Conservation (phyloP, 2,329 filamentous ascomycete genomes). For the Verticillium tricorpus region DNA sequence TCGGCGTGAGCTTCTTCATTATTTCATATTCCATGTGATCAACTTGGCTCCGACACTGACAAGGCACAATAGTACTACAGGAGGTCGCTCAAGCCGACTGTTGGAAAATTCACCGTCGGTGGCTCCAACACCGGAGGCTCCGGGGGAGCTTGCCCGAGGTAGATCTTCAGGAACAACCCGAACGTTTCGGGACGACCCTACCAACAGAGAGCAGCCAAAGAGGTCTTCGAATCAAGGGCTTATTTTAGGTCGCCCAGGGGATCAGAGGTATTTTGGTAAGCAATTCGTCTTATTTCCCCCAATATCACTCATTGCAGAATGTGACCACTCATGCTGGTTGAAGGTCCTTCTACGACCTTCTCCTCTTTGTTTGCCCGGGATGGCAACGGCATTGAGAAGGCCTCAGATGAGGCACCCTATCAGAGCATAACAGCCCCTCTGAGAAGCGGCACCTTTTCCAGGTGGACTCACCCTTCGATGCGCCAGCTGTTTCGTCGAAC, state of each 20-base stretch:
- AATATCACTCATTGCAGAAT: neutral
- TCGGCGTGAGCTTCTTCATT: neutral
- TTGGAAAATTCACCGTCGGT: too few species aligned
- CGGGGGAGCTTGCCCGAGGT: too few species aligned
- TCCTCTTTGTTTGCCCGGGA: neutral
- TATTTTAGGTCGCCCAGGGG: neutral
- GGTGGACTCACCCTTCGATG: conserved; percentile 1
- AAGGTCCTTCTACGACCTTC: neutral
- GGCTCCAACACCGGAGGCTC: too few species aligned
- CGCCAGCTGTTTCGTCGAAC: neutral
- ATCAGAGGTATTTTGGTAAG: neutral
- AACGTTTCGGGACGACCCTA: neutral
- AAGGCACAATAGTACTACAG: neutral
- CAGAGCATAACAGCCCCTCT: neutral
- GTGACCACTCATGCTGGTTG: neutral
- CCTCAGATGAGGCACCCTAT: neutral
- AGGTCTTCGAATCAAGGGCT: neutral
- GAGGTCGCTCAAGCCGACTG: too few species aligned
- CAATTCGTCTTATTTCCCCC: too few species aligned
- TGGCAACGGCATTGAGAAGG: neutral
- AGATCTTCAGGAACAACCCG: too few species aligned
- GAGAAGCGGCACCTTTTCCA: neutral
- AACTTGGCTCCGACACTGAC: neutral
- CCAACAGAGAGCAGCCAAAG: neutral
- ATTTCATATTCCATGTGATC: neutral